Evolutionary conservation across 352 stramenopile species (phyloP).

Genomic region (Phytophthora nicotianae): DNA sequence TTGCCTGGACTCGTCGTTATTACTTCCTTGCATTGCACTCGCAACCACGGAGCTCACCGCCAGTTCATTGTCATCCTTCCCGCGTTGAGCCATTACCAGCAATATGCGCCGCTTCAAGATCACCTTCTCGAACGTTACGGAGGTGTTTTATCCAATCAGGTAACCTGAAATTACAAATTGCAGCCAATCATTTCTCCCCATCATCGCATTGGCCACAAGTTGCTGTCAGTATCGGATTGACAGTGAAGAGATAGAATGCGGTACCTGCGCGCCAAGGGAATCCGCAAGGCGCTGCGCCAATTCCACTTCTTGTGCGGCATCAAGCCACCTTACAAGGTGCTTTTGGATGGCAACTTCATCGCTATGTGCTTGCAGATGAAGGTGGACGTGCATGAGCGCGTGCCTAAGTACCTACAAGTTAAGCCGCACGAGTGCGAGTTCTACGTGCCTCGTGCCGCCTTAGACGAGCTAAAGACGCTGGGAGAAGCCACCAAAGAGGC

Average conservation of each 20-base stretch:
- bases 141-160: conserved; percentile 27
- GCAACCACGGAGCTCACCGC: conserved; percentile 2
- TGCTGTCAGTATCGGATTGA: conserved; percentile 32
- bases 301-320: conserved; percentile 90
- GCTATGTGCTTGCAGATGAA: conserved; percentile 90
- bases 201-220: conserved; percentile 2
- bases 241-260: conserved; percentile 53
- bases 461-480: conserved; percentile 79
- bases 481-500: conserved; percentile 62
- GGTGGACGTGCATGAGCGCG: conserved; percentile 73
- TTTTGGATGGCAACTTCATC: conserved; percentile 89
- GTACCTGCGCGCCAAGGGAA: conserved; percentile 84
- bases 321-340: conserved; percentile 84
- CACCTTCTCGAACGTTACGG: neutral
- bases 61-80: conserved; percentile 2
- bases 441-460: conserved; percentile 66
- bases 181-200: conserved; percentile 1
- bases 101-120: conserved; percentile 28
- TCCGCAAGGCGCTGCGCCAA: conserved; percentile 86
- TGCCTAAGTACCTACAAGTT: conserved; percentile 86
- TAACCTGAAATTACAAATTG: neutral
- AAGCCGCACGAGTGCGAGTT: conserved; percentile 76
- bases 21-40: conserved; percentile 1
- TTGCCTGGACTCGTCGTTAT: conserved; percentile 16
- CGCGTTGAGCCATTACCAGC: conserved; percentile 6